phyloP scores from a whole-genome alignment of 352 stramenopile species.

The Phytophthora quininea region DNA sequence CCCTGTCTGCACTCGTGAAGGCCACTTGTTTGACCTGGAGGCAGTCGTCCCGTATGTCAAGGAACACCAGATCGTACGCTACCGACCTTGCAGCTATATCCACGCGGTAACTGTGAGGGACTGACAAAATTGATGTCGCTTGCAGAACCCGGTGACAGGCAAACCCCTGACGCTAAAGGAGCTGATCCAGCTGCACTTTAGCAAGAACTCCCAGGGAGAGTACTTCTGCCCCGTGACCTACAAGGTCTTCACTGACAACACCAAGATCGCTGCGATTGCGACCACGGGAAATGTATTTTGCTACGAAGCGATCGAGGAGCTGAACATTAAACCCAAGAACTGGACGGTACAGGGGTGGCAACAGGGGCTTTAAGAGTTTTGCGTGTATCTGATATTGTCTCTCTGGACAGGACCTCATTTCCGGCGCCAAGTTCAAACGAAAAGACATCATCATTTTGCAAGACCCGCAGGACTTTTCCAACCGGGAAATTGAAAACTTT shows the following conservation, averaged over 20 bases:
- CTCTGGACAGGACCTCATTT: conserved; percentile 89
- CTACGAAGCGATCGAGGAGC: conserved; percentile 97
- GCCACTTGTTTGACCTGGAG: conserved; percentile 97
- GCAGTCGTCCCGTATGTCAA: conserved; percentile 97
- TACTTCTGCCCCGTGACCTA: conserved; percentile 96
- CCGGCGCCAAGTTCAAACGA: conserved; percentile 91
- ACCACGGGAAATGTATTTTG: conserved; percentile 96
- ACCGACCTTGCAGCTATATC: neutral
- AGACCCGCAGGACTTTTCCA: conserved; percentile 91
- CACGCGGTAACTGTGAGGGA: neutral
- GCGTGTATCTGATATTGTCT: neutral
- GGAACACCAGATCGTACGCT: conserved; percentile 91
- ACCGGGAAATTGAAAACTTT: conserved; percentile 98
- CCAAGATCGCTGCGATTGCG: conserved; percentile 83
- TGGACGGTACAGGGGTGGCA: conserved; percentile 63
- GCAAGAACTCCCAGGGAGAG: conserved; percentile 78
- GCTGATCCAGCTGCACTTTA: conserved; percentile 91
- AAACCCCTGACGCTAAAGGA: conserved; percentile 91
- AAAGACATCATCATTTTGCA: conserved; percentile 96
- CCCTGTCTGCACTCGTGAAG: conserved; percentile 94
- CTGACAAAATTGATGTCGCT: neutral
- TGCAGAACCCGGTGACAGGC: conserved; percentile 95
- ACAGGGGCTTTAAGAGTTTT: neutral
- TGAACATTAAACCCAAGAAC: conserved; percentile 99
- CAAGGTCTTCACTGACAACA: conserved; percentile 93